phyloP scores from a whole-genome alignment of 495 filamentous ascomycete genomes.

The Pyrenula massariospora region DNA sequence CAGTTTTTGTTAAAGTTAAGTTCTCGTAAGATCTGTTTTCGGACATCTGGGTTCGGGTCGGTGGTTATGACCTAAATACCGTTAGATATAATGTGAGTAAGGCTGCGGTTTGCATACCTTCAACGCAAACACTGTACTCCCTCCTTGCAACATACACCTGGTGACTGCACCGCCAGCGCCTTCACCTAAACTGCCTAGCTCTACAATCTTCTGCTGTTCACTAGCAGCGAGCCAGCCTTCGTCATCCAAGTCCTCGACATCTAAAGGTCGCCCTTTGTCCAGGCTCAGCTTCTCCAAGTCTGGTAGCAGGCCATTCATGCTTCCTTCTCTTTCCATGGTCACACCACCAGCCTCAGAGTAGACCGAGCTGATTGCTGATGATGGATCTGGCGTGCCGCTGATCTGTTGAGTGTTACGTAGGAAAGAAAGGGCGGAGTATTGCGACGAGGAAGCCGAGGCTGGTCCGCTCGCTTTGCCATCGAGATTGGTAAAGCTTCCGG shows the following conservation, averaged over 20 bases:
- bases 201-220: slow-evolving; percentile 72
- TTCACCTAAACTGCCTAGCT: slow-evolving; percentile 85
- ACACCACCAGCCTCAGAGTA: slow-evolving; percentile 63
- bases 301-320: slow-evolving; percentile 51
- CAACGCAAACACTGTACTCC: slow-evolving; percentile 89
- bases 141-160: slow-evolving; percentile 72
- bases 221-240: slow-evolving; percentile 90
- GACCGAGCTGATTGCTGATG: slow-evolving; percentile 74
- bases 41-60: slow-evolving; percentile 92
- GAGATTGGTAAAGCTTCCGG: slow-evolving; percentile 61
- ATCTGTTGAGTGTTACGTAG: slow-evolving; percentile 35
- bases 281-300: slow-evolving; percentile 63
- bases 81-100: slow-evolving; percentile 9
- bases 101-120: slow-evolving; percentile 51
- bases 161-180: slow-evolving; percentile 95
- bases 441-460: slow-evolving; percentile 72
- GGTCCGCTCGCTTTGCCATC: slow-evolving; percentile 65
- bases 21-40: slow-evolving; percentile 94
- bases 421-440: slow-evolving; percentile 65
- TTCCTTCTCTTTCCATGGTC: slow-evolving; percentile 66
- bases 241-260: slow-evolving; percentile 91
- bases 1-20: slow-evolving; percentile 96
- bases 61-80: slow-evolving; percentile 72
- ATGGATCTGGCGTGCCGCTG: slow-evolving; percentile 66
- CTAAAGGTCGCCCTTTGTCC: slow-evolving; percentile 68